A percentile compares a stretch with the other conserved stretches of the same genome.
Evolutionary conservation across 2,329 filamentous ascomycete genomes (phyloP).

Genomic region (Balansia obtecta): DNA sequence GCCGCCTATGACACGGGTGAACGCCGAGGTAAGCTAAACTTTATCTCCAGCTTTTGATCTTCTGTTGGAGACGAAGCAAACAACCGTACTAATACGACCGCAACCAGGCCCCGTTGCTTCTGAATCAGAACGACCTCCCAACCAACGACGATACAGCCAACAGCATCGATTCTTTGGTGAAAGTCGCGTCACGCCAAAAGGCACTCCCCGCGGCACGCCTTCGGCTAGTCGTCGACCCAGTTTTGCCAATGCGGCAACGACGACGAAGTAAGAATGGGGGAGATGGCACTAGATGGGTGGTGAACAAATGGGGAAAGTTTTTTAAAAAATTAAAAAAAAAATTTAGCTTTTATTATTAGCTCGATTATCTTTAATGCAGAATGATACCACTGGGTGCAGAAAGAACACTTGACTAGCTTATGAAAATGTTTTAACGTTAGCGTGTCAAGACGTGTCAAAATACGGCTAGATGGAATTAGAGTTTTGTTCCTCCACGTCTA

Average conservation of each 20-base stretch:
- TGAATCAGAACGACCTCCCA: constrained; percentile 10
- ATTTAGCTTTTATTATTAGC: neutral
- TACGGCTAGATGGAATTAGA: neutral
- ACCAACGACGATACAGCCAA: constrained; percentile 23
- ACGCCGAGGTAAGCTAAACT: constrained; percentile 17
- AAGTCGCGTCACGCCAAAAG: constrained; percentile 25
- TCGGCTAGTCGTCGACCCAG: constrained; percentile 22
- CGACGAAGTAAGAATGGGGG: constrained; percentile 5
- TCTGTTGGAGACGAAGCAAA: neutral
- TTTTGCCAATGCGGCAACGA: constrained; percentile 6
- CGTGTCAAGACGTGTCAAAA: neutral
- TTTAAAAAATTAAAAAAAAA: neutral
- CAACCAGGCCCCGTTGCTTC: constrained; percentile 12
- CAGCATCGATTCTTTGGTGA: constrained; percentile 29
- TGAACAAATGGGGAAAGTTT: neutral
- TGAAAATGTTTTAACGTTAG: neutral
- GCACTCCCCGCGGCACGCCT: constrained; percentile 25
- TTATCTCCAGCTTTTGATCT: neutral
- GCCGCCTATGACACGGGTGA: constrained; percentile 12
- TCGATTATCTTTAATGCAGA: neutral
- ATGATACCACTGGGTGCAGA: neutral
- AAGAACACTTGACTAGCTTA: neutral
- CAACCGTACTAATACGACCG: neutral
- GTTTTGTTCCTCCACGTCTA: neutral
- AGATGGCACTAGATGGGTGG: neutral